Base-by-base conservation (phyloP, 176 grass and related monocot species). In the Triticum monococcum region DNA sequence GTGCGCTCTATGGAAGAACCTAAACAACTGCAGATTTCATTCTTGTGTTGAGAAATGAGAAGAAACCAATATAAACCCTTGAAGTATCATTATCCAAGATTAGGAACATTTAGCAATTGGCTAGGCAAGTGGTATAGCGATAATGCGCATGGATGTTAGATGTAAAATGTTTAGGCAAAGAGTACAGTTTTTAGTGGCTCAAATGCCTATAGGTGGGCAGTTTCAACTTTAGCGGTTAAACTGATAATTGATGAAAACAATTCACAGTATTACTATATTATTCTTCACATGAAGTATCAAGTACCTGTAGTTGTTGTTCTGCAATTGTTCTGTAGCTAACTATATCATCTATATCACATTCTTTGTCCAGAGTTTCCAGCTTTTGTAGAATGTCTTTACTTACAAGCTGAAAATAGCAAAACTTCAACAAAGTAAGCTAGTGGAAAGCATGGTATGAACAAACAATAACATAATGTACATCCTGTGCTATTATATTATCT, bases 281-380 rank as follows among this genome's bases (percentile, higher is more conserved):
- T 38, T 80, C 48, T 76, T 76, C 36, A 80, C 57, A 84, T 28
- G 12, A 77, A 79, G 41, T 68, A 74, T 14, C 46, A 71, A 76
- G 66, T 89, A 98, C 96, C 93, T 98, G 91, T 68, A 98, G 80
- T 78, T 92, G 81, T 77, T 94, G 88, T 64, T 98, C 96, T 81
- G 96, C 88, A 81, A 90, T 88, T 76, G 90, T 85, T 89, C 96
- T 95, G 81, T 98, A 98, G 88, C 87, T 92, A 75, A 98, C 86
- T 59, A 98, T 94, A 82, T 98, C 96, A 88, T 95, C 90, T 86
- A 95, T 94, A 87, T 95, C 93, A 84, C 91, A 95, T 82, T 94
- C 96, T 86, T 79, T 98, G 69, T 98, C 96, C 93, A 98, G 92
- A 83, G 80, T 87, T 86, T 92, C 93, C 36, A 98, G 85, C 73